Conservation (phyloP, 1,139 yeast species). For the Kodamaea sp. region DNA sequence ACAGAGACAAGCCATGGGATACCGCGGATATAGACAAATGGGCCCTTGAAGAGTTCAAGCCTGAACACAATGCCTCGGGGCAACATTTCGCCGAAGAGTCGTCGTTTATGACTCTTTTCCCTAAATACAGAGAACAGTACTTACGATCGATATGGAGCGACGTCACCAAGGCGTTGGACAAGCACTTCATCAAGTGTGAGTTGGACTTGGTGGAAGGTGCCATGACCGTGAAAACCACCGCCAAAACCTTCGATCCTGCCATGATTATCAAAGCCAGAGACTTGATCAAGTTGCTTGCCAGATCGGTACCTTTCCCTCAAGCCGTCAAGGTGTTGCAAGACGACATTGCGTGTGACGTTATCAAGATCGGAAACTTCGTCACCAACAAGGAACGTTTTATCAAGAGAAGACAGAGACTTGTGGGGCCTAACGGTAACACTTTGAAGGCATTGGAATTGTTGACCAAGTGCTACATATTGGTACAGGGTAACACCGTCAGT, state of each 20-base stretch:
- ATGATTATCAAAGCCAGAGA: slow-evolving; percentile 93
- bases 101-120: slow-evolving; percentile 91
- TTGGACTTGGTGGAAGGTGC: slow-evolving; percentile 94
- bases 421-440: slow-evolving; percentile 97
- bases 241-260: slow-evolving; percentile 95
- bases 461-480: slow-evolving; percentile 90
- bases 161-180: slow-evolving; percentile 76
- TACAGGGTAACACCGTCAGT: slow-evolving; percentile 96
- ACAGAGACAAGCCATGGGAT: slow-evolving; percentile 97
- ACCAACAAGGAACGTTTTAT: slow-evolving; percentile 90
- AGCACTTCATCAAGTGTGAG: slow-evolving; percentile 74
- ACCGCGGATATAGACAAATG: slow-evolving; percentile 95
- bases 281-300: slow-evolving; percentile 85
- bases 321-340: slow-evolving; percentile 90
- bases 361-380: slow-evolving; percentile 89
- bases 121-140: slow-evolving; percentile 93
- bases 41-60: slow-evolving; percentile 84
- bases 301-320: slow-evolving; percentile 97
- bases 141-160: slow-evolving; percentile 91
- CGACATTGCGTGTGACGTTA: slow-evolving; percentile 93
- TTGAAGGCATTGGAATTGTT: slow-evolving; percentile 90
- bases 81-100: slow-evolving; percentile 91
- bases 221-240: slow-evolving; percentile 94
- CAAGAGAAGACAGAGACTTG: slow-evolving; percentile 92
- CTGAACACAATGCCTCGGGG: slow-evolving; percentile 86